These are phyloP conservation scores for Heritiera fomes DNA, from an alignment of 345 rosid species.

Conservation along the genomic window DNA sequence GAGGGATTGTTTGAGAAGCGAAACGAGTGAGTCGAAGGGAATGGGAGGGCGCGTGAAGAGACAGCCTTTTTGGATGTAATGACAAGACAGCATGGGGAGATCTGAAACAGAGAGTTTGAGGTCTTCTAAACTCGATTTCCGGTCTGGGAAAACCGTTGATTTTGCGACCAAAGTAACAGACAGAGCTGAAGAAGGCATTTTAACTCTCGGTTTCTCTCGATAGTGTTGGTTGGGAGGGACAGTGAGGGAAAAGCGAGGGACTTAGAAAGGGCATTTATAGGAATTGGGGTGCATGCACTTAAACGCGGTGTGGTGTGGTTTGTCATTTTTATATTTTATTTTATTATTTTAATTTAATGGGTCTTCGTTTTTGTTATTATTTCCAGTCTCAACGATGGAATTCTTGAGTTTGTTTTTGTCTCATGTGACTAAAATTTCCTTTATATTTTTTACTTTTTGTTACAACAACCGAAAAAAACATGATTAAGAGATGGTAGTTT, in stretches of 20 bases:
- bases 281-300: conserved; percentile 55
- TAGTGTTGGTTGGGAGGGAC: neutral
- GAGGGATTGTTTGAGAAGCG: conserved; percentile 48
- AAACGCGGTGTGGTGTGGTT: conserved; percentile 17
- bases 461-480: no score
- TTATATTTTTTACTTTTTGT: neutral
- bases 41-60: conserved; percentile 58
- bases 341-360: neutral
- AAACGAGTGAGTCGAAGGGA: conserved; percentile 32
- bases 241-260: conserved; percentile 22
- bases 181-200: conserved; percentile 48
- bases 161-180: conserved; percentile 46
- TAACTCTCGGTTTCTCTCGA: neutral
- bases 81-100: conserved; percentile 97
- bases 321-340: neutral
- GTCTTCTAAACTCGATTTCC: conserved; percentile 55
- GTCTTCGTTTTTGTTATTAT: neutral
- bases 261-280: conserved; percentile 44
- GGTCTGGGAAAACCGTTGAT: conserved; percentile 54
- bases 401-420: no score
- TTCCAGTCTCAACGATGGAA: no score
- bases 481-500: no score
- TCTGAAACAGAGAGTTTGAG: conserved; percentile 89
- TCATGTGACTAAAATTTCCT: neutral
- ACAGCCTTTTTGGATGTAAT: conserved; percentile 86